Evolutionary conservation across 495 filamentous ascomycete species (phyloP).

Genomic region (Penicilliopsis zonata): DNA sequence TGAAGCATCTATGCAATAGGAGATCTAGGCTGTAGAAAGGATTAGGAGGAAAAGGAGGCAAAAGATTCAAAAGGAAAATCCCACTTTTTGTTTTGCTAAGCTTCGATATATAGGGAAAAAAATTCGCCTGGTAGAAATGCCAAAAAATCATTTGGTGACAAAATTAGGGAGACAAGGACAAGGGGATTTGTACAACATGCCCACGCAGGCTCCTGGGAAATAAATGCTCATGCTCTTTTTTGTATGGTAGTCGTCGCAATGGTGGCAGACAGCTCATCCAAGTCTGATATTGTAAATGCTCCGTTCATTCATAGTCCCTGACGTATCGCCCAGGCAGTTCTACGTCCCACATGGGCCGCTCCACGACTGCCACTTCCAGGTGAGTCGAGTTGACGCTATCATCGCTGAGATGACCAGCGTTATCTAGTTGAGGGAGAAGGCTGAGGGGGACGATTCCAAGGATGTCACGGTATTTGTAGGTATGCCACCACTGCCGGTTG

Average conservation of each 20-base stretch:
- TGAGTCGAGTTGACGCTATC: conserved; percentile 13
- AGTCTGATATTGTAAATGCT: too few relatives aligned
- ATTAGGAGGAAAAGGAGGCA: too few relatives aligned
- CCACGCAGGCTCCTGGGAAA: too few relatives aligned
- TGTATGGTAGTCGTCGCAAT: conserved; percentile 3
- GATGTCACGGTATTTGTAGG: conserved; percentile 84
- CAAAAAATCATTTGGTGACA: neutral
- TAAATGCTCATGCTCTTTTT: too few relatives aligned
- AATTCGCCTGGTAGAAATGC: too few relatives aligned
- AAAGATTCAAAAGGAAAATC: too few relatives aligned
- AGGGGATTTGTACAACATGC: neutral
- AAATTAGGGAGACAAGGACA: too few relatives aligned
- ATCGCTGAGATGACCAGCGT: conserved; percentile 13
- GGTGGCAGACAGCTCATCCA: too few relatives aligned
- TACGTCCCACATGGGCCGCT: conserved; percentile 76
- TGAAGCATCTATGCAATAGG: too few relatives aligned
- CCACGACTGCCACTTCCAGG: conserved; percentile 75
- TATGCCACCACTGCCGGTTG: conserved; percentile 52
- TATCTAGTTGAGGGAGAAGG: conserved; percentile 1
- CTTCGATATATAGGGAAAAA: too few relatives aligned
- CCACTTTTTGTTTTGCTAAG: too few relatives aligned
- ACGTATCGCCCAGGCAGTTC: conserved; percentile 66
- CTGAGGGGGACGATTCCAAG: conserved; percentile 71
- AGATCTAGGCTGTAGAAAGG: too few relatives aligned
- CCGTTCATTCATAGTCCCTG: conserved; percentile 47